Evolutionary conservation across 106 monocot species (phyloP).

Genomic region (Allium sativum): DNA sequence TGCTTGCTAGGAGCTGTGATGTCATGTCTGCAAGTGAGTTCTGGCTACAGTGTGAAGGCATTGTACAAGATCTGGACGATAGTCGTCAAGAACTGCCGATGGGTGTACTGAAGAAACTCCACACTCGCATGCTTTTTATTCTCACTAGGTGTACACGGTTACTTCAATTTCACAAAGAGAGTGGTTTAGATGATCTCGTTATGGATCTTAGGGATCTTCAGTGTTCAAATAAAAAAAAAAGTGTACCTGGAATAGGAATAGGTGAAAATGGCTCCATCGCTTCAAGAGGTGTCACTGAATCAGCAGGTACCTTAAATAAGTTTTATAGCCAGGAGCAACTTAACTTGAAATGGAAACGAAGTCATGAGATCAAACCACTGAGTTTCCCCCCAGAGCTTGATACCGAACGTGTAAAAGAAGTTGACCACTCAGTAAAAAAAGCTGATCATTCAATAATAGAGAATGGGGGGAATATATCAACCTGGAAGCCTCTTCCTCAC

Average conservation of each 20-base stretch:
- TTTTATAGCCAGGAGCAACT: constrained; percentile 89
- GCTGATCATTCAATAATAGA: constrained; percentile 10
- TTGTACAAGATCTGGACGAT: constrained; percentile 95
- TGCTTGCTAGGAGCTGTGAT: constrained; percentile 72
- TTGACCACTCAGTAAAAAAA: background rate
- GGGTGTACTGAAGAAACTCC: constrained; percentile 84
- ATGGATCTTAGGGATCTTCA: constrained; percentile 36
- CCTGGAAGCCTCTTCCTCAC: constrained; percentile 80
- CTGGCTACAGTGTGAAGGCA: constrained; percentile 96
- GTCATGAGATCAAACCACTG: constrained; percentile 76
- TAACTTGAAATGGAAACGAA: constrained; percentile 79
- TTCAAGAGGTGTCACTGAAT: constrained; percentile 26
- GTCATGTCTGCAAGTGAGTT: constrained; percentile 82
- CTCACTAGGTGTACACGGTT: constrained; percentile 87
- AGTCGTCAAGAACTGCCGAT: constrained; percentile 76
- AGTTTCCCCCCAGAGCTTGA: constrained; percentile 44
- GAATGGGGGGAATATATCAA: constrained; percentile 58
- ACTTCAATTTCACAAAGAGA: constrained; percentile 92
- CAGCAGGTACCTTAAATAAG: constrained; percentile 42
- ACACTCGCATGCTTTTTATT: constrained; percentile 91
- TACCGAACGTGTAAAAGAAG: constrained; percentile 20
- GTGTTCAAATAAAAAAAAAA: constrained; percentile 38
- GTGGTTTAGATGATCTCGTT: constrained; percentile 55
- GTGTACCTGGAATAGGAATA: constrained; percentile 8
- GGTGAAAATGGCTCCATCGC: constrained; percentile 22